These are phyloP conservation scores for Dendrocalamus sinicus DNA, from an alignment of 176 grass and related monocot genomes.

Conservation along the genomic window DNA sequence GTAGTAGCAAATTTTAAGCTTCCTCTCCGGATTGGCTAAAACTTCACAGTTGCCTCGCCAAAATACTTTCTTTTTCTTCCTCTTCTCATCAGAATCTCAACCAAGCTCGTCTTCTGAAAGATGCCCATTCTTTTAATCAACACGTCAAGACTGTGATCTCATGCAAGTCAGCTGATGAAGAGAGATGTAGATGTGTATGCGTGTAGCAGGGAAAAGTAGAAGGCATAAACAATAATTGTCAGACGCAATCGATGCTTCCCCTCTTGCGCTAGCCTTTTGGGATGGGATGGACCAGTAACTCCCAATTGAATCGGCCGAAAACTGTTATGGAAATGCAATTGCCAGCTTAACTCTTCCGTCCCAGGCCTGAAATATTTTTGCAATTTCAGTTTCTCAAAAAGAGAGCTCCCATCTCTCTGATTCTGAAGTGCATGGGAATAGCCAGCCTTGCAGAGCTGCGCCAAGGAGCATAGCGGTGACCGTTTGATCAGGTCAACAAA, in stretches of 20 bases:
- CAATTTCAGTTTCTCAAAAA: not conserved
- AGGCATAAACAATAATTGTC: constrained; percentile 36
- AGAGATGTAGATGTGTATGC: not conserved
- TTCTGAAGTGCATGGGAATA: constrained; percentile 7
- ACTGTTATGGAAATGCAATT: not conserved
- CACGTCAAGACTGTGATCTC: constrained; percentile 9
- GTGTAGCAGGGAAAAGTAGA: not conserved
- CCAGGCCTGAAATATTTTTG: constrained; percentile 8
- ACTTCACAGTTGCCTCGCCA: not conserved
- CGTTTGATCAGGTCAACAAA: constrained; percentile 32
- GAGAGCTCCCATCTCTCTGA: not conserved
- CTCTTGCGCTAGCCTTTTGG: not conserved
- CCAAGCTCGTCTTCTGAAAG: constrained; percentile 14
- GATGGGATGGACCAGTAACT: not conserved
- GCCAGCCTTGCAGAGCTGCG: not conserved
- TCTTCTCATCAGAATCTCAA: constrained; percentile 21
- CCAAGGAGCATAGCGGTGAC: not conserved
- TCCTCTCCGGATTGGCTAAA: constrained; percentile 26
- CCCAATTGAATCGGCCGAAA: too few relatives aligned
- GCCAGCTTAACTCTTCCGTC: constrained; percentile 18
- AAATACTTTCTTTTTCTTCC: not conserved
- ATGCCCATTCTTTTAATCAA: constrained; percentile 27
- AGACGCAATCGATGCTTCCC: not conserved
- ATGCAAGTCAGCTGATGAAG: constrained; percentile 40
- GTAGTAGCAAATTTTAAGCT: not conserved